Evolutionary conservation across 2,329 filamentous ascomycete species (phyloP).

Genomic region (Aspergillus bombycis): DNA sequence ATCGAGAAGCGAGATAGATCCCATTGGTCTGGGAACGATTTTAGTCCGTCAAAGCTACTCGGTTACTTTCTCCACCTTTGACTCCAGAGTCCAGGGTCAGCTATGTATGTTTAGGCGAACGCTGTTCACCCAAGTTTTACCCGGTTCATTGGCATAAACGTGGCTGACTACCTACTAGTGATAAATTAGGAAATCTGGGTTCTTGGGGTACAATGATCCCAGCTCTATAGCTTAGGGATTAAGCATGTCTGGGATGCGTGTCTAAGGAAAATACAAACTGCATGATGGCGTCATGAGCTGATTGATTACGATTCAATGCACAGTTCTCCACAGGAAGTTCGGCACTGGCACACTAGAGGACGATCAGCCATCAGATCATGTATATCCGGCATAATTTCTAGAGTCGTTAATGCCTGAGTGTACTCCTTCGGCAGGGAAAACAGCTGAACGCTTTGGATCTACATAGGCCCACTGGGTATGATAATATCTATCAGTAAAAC

Average conservation of each 20-base stretch:
- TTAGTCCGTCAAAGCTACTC: neutral
- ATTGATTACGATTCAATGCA: neutral
- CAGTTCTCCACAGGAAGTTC: neutral
- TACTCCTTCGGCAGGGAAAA: too few relatives aligned
- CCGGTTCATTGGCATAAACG: neutral
- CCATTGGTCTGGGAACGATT: neutral
- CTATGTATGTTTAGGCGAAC: neutral
- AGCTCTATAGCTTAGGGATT: neutral
- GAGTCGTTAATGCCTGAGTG: too few relatives aligned
- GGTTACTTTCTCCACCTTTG: neutral
- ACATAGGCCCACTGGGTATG: neutral
- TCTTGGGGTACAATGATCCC: neutral
- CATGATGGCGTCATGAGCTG: neutral
- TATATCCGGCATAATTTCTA: neutral
- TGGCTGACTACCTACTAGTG: neutral
- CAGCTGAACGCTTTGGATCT: neutral
- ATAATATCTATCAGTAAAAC: neutral
- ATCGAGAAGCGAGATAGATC: too few relatives aligned
- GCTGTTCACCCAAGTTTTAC: neutral
- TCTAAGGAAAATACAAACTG: neutral
- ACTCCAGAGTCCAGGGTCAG: neutral
- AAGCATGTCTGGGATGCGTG: neutral
- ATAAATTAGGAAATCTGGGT: neutral
- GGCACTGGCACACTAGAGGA: neutral
- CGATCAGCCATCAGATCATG: neutral